Evolutionary conservation across 768 basidiomycete genomes (phyloP).

Genomic region (Chiua virens): DNA sequence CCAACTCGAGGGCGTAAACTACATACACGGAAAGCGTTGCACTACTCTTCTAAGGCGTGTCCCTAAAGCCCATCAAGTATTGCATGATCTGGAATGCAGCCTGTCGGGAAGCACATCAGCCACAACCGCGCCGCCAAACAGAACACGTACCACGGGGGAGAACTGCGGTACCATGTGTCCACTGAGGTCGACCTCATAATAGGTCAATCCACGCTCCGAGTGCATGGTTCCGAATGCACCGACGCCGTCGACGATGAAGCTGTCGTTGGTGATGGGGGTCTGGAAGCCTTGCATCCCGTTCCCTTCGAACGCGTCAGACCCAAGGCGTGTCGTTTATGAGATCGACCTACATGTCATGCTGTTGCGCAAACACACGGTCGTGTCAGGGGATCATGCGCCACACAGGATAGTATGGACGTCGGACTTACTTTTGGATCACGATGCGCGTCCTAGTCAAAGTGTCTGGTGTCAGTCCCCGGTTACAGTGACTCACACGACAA

Average conservation of each 20-base stretch:
- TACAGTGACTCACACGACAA: background rate
- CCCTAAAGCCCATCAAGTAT: constrained; percentile 63
- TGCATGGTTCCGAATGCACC: constrained; percentile 67
- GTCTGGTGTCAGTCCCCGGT: constrained; percentile 9
- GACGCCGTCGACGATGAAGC: constrained; percentile 68
- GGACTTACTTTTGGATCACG: constrained; percentile 62
- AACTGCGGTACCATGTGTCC: constrained; percentile 80
- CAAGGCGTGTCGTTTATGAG: background rate
- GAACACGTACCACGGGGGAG: constrained; percentile 51
- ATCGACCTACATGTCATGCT: constrained; percentile 42
- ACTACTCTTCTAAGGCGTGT: constrained; percentile 30
- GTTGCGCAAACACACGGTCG: background rate
- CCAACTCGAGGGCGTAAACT: too few species aligned
- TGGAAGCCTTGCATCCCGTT: constrained; percentile 72
- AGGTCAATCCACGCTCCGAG: constrained; percentile 66
- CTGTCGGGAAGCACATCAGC: constrained; percentile 30
- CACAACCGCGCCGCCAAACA: background rate
- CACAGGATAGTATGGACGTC: too few species aligned
- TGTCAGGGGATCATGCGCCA: background rate
- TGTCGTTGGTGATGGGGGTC: constrained; percentile 61
- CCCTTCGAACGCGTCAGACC: constrained; percentile 39
- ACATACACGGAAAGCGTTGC: too few species aligned
- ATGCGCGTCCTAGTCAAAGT: constrained; percentile 48
- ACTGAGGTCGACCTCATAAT: constrained; percentile 62
- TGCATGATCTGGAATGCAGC: constrained; percentile 71